Evolutionary conservation across 371 early-diverging fungal genomes (phyloP).

Genomic region (Mucor sp.): DNA sequence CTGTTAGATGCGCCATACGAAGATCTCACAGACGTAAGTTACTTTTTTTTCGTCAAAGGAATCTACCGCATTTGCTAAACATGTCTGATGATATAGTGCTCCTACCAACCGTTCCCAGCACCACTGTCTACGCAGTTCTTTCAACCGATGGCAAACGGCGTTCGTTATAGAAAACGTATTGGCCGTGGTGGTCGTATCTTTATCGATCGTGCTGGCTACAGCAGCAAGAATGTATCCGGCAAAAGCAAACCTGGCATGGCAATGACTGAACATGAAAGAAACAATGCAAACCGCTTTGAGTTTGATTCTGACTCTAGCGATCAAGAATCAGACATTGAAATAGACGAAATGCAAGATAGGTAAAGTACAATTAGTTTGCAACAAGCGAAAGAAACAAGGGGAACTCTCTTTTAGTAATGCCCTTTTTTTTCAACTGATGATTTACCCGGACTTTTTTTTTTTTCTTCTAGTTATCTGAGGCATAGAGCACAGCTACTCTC

Average conservation of each 20-base stretch:
- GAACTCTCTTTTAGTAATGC: conserved; percentile 2
- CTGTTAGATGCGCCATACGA: conserved; percentile 59
- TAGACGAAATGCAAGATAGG: conserved; percentile 45
- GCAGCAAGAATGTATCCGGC: conserved; percentile 11
- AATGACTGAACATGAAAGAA: conserved; percentile 3
- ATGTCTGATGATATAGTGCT: conserved; percentile 28
- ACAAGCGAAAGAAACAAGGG: conserved; percentile 10
- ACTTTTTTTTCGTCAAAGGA: no score
- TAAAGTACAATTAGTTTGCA: conserved; percentile 19
- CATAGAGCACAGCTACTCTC: conserved; percentile 50
- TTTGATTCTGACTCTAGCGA: conserved; percentile 58
- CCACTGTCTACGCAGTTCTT: conserved; percentile 39
- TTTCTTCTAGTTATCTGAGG: conserved; percentile 37
- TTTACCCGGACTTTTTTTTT: conserved; percentile 7
- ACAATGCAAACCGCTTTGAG: conserved; percentile 27
- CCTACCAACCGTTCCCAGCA: conserved; percentile 53
- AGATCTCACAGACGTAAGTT: conserved; percentile 58
- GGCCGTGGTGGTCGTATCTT: conserved; percentile 67
- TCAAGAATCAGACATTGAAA: conserved; percentile 51
- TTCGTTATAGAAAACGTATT: conserved; percentile 53
- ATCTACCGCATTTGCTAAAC: neutral
- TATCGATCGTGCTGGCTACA: conserved; percentile 45
- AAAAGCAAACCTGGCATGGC: conserved; percentile 30
- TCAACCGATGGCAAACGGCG: conserved; percentile 26
- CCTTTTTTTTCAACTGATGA: neutral